phyloP scores from a whole-genome alignment of 176 grass and related monocot species.

The Carex parvula region DNA sequence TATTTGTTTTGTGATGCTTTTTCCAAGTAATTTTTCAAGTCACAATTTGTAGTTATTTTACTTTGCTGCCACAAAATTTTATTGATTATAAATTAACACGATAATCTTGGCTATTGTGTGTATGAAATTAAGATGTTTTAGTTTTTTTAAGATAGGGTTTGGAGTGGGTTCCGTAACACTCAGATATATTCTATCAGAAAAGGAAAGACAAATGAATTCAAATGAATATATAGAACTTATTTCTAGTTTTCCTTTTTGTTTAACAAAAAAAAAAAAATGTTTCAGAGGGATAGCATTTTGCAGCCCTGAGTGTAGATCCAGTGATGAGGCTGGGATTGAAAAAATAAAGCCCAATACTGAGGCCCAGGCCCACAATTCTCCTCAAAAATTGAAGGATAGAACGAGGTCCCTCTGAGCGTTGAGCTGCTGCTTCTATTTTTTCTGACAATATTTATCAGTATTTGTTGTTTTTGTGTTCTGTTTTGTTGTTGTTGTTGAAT shows the following conservation, averaged over 20 bases:
- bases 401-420: background rate
- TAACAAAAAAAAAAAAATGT: too few relatives aligned
- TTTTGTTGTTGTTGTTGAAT: background rate
- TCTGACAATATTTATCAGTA: background rate
- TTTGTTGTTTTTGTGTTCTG: background rate
- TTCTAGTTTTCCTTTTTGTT: too few relatives aligned
- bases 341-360: background rate
- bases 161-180: background rate
- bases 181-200: background rate
- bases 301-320: background rate
- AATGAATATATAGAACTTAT: too few relatives aligned
- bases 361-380: background rate
- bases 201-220: background rate
- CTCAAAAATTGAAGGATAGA: background rate
- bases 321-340: background rate
- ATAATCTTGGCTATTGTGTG: background rate
- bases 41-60: background rate
- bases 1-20: background rate
- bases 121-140: background rate
- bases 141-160: background rate
- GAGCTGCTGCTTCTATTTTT: background rate
- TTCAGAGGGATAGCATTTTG: conserved; percentile 9
- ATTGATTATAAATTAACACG: background rate
- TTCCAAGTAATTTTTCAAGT: background rate
- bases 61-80: background rate